A percentile compares a stretch with the other conserved stretches of the same genome.
phyloP scores from a whole-genome alignment of 139 green algal genomes.

The Eudorina sp. region DNA sequence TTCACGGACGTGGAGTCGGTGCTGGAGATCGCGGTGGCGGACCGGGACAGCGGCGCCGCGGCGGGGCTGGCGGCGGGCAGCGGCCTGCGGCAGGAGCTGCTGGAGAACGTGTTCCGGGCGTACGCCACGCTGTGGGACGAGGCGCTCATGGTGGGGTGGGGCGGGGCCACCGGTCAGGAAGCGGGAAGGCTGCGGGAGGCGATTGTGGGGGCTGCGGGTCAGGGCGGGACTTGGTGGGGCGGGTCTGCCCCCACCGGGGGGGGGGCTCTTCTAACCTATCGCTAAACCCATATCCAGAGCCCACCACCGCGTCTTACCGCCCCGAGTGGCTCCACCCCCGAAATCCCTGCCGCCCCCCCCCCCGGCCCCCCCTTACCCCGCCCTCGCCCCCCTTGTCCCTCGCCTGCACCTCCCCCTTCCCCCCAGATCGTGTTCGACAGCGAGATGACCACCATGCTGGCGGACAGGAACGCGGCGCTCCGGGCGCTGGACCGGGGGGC shows the following conservation, averaged over 20 bases:
- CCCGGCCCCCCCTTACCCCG: no score
- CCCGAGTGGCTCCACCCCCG: no score
- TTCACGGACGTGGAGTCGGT: slow-evolving; percentile 45
- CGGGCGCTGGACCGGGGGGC: slow-evolving; percentile 29
- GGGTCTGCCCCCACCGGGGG: no score
- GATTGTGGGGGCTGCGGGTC: not conserved
- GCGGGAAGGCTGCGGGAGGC: not conserved
- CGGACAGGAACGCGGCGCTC: slow-evolving; percentile 43
- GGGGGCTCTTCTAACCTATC: no score
- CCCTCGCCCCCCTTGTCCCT: not conserved
- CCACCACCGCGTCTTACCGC: no score
- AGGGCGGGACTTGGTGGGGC: not conserved
- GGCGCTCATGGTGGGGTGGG: slow-evolving; percentile 44
- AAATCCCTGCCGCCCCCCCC: not conserved
- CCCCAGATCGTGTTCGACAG: slow-evolving; percentile 43
- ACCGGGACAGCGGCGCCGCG: not conserved
- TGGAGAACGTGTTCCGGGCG: slow-evolving; percentile 52
- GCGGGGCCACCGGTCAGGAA: not conserved
- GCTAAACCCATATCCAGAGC: no score
- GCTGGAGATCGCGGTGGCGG: slow-evolving; percentile 15
- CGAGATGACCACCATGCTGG: slow-evolving; percentile 31
- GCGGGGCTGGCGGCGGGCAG: not conserved
- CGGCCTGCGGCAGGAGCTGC: slow-evolving; percentile 48
- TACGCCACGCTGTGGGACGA: slow-evolving; percentile 65
- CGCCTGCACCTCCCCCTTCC: not conserved